Evolutionary conservation across 208 protist species (phyloP).

Genomic region (Tritrichomonas foetus): DNA sequence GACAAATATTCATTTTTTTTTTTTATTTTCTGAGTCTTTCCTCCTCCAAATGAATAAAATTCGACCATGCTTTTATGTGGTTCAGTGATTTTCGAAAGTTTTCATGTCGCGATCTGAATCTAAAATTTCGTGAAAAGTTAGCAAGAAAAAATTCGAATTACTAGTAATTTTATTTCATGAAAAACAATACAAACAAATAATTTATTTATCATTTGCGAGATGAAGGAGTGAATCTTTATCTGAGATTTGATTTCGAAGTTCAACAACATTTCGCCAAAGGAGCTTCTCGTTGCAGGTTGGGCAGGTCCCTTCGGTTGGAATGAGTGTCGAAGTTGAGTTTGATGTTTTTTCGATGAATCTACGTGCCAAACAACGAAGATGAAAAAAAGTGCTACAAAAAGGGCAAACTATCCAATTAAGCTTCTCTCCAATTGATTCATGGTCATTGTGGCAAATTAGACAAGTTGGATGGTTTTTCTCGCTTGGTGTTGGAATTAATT

Average conservation of each 20-base stretch:
- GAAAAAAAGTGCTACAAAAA: constrained; percentile 12
- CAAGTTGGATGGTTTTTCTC: not conserved
- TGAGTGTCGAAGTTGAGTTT: not conserved
- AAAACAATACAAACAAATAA: too few relatives aligned
- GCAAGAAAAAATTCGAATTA: too few relatives aligned
- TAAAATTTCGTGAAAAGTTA: too few relatives aligned
- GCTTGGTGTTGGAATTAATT: not conserved
- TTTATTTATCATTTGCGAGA: too few relatives aligned
- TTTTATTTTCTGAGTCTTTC: too few relatives aligned
- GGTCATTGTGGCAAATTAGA: not conserved
- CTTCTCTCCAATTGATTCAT: not conserved
- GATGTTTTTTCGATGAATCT: not conserved
- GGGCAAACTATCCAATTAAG: constrained; percentile 31
- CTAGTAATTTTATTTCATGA: too few relatives aligned
- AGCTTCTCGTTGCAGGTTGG: not conserved
- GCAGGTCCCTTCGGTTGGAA: not conserved
- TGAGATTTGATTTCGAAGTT: constrained; percentile 2
- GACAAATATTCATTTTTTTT: too few relatives aligned
- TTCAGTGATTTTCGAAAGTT: too few relatives aligned
- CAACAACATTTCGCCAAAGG: constrained; percentile 14
- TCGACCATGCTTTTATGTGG: too few relatives aligned
- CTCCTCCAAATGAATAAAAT: too few relatives aligned
- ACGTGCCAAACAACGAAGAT: not conserved
- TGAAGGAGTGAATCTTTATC: not conserved
- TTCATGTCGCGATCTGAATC: too few relatives aligned